phyloP scores from a whole-genome alignment of 495 filamentous ascomycete genomes.

The Lepidopterella palustris region DNA sequence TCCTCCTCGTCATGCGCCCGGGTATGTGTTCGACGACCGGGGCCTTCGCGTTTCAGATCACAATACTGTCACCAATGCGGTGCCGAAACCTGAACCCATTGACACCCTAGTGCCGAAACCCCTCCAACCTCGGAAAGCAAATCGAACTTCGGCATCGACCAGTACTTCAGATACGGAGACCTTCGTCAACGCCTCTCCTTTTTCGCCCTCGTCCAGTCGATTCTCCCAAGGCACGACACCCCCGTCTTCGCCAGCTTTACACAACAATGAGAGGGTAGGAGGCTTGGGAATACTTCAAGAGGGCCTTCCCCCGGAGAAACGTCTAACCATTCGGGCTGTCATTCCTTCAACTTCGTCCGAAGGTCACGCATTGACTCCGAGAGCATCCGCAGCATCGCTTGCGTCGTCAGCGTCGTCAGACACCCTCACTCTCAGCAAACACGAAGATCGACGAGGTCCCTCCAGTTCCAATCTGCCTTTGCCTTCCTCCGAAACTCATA shows the following conservation, averaged over 20 bases:
- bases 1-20: conserved; percentile 25
- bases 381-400: conserved; percentile 30
- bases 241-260: conserved; percentile 19
- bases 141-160: conserved; percentile 28
- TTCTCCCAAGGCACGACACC: conserved; percentile 30
- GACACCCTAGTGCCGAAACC: conserved; percentile 30
- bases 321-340: conserved; percentile 27
- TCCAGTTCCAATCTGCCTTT: conserved; percentile 13
- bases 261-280: conserved; percentile 6
- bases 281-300: conserved; percentile 25
- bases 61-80: conserved; percentile 26
- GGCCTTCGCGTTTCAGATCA: conserved; percentile 28
- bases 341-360: conserved; percentile 27
- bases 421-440: conserved; percentile 9
- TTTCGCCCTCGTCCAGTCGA: conserved; percentile 22
- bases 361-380: conserved; percentile 25
- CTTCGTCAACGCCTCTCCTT: conserved; percentile 21
- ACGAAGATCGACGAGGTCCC: conserved; percentile 15
- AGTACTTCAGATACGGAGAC: conserved; percentile 28
- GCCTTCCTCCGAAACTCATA: conserved; percentile 8
- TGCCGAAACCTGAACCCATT: conserved; percentile 20
- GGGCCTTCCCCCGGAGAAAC: neutral
- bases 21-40: conserved; percentile 27
- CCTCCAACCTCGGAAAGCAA: conserved; percentile 24
- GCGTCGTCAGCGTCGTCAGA: conserved; percentile 29